Evolutionary conservation across 108 stramenopile species (phyloP), one percentile per base, ranked within the genome.

Genomic region (Cyclotella atomus): DNA sequence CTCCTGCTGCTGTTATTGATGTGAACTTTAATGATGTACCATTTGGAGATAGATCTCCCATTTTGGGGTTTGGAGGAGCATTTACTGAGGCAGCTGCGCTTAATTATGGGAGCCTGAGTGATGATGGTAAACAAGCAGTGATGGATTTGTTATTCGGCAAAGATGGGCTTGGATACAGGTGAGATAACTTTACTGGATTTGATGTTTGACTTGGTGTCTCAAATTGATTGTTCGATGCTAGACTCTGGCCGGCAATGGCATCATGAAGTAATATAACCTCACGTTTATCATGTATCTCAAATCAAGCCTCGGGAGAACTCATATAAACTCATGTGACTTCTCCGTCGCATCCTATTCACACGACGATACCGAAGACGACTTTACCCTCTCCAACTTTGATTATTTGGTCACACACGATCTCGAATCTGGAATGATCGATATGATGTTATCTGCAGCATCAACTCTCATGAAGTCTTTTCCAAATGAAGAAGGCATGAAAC

Each of bases 281-380:
- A 35, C 60, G 20, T 24, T 57, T 36, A 36, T 60, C 41, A 19
- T 35, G 15, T 44, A 4, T 33, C 12, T 25, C 8, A 19, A 2
- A 21, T 36, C 21, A 55, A 82, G 81, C 19, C 47, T 96, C 15
- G 97, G 97, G 3, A 81, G 97, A 49, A 90, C 97, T 34, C 97
- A 88, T 66, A 97, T 98, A 41, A 95, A 95, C 73, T 95, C 94
- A n/a, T 98, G 97, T 77, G 97, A 98, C 82, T 98, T 98, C 80
- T 85, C 89, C 46, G 77, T 96, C 59, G 68, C 85, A 35, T 85
- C 89, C 34, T 98, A 98, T 71, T 79, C 70, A 55, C 97, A 94
- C 79, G 97, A 94, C 68, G 88, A 94, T 29, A 83, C 85, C 46
- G 85, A 86, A 19, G 97, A 86, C 14, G 97, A 98, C 77, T 97